Evolutionary conservation across 176 grass and related monocot genomes (phyloP).

Genomic region (Chloris gayana): DNA sequence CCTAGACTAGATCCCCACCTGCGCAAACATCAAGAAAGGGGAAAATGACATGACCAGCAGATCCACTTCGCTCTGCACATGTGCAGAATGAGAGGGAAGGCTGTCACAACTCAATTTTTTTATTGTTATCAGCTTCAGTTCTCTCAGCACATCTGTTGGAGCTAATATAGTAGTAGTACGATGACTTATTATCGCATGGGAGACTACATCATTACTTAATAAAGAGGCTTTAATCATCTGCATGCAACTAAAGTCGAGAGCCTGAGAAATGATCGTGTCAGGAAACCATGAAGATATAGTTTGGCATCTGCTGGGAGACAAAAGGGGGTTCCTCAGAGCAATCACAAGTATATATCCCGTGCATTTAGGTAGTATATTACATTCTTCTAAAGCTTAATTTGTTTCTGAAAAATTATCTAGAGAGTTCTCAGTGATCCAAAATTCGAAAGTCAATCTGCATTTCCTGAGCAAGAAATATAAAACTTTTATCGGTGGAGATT

Average conservation of each 20-base stretch:
- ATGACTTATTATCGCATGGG: constrained; percentile 47
- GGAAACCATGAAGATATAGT: constrained; percentile 29
- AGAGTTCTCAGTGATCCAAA: not conserved
- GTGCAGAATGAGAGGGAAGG: constrained; percentile 42
- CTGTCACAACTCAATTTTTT: constrained; percentile 22
- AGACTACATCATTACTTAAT: constrained; percentile 40
- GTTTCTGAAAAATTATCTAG: not conserved
- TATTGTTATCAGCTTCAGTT: not conserved
- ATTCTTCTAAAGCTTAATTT: not conserved
- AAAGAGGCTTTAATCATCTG: constrained; percentile 45
- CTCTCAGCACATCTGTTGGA: not conserved
- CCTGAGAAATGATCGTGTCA: constrained; percentile 31
- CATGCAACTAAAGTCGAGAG: constrained; percentile 37
- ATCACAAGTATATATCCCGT: constrained; percentile 20
- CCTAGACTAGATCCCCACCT: constrained; percentile 35
- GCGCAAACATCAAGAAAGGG: constrained; percentile 66
- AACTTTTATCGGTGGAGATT: too few species aligned
- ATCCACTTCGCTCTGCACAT: constrained; percentile 66
- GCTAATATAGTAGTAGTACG: not conserved
- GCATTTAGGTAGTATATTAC: not conserved
- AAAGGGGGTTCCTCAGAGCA: not conserved
- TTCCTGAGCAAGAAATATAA: not conserved
- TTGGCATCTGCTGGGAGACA: constrained; percentile 6
- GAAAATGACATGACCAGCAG: constrained; percentile 70
- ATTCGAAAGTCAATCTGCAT: not conserved